These are phyloP conservation scores for Xylariaceae sp. DNA, from an alignment of 2,329 filamentous ascomycete genomes.

Conservation along the genomic window DNA sequence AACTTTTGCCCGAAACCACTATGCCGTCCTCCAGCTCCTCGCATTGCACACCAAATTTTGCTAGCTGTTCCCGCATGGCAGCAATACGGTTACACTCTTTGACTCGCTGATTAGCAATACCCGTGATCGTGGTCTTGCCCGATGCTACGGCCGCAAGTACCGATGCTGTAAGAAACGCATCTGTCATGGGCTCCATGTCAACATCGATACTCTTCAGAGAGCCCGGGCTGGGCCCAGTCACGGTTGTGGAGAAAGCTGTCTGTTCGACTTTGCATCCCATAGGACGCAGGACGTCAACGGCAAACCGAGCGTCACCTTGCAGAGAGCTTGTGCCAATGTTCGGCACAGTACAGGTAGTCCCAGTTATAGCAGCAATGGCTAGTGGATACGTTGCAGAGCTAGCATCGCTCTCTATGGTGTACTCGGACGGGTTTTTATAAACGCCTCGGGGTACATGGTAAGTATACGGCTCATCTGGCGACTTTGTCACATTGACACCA, in stretches of 20 bases:
- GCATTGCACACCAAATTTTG: constrained; percentile 89
- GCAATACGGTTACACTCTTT: constrained; percentile 97
- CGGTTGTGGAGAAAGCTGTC: constrained; percentile 84
- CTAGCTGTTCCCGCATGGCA: constrained; percentile 93
- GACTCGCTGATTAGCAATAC: constrained; percentile 96
- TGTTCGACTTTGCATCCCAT: constrained; percentile 96
- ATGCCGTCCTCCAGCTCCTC: constrained; percentile 95
- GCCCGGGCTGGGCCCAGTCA: constrained; percentile 83
- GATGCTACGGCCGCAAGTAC: constrained; percentile 88
- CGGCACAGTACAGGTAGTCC: constrained; percentile 92
- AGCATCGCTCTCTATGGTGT: constrained; percentile 94
- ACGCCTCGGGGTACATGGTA: constrained; percentile 88
- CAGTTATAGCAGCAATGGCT: constrained; percentile 92
- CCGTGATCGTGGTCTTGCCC: constrained; percentile 83
- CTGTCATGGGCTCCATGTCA: constrained; percentile 99
- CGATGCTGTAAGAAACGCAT: constrained; percentile 94
- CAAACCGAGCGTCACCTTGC: constrained; percentile 94
- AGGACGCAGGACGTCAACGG: constrained; percentile 83
- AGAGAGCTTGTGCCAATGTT: constrained; percentile 93
- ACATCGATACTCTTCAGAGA: constrained; percentile 76
- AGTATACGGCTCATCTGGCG: constrained; percentile 80
- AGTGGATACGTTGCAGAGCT: constrained; percentile 97
- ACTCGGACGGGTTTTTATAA: constrained; percentile 84
- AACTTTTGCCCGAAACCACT: constrained; percentile 64
- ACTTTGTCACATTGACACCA: constrained; percentile 79